phyloP scores from a whole-genome alignment of 495 filamentous ascomycete genomes.

The Hypomontagnella submonticulosa region DNA sequence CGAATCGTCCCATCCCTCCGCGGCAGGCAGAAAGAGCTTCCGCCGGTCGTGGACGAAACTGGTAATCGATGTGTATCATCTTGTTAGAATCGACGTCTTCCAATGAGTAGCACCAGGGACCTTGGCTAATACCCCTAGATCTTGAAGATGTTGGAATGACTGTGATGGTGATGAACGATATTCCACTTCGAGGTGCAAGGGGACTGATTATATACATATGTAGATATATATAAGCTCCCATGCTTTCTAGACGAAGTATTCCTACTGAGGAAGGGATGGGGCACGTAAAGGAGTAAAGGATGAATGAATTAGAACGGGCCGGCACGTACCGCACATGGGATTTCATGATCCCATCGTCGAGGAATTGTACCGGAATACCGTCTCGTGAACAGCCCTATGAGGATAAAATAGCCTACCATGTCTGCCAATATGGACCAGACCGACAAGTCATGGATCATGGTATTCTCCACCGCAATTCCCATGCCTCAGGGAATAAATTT shows the following conservation, averaged over 20 bases:
- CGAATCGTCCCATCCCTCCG: background rate
- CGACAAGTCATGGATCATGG: slow-evolving; percentile 9
- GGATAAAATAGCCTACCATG: slow-evolving; percentile 26
- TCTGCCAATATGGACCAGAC: slow-evolving; percentile 25
- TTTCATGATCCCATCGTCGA: slow-evolving; percentile 30
- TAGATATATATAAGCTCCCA: no score
- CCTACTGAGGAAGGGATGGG: slow-evolving; percentile 32
- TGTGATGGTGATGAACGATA: slow-evolving; percentile 2
- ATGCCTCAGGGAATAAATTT: slow-evolving; percentile 29
- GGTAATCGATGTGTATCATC: slow-evolving; percentile 7
- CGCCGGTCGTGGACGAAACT: background rate
- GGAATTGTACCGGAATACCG: slow-evolving; percentile 14
- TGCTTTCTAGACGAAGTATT: slow-evolving; percentile 2
- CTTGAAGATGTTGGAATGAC: background rate
- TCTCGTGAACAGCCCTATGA: slow-evolving; percentile 12
- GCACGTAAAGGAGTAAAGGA: slow-evolving; percentile 42
- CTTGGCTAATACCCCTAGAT: background rate
- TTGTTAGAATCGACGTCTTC: background rate
- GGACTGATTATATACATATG: slow-evolving; percentile 35
- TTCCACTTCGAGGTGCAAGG: background rate
- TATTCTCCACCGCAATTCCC: slow-evolving; percentile 10
- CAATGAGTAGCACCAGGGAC: background rate
- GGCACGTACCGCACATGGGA: slow-evolving; percentile 35
- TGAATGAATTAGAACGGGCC: slow-evolving; percentile 28
- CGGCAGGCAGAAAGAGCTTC: background rate